phyloP scores from a whole-genome alignment of 352 stramenopile species.

The Phytophthora sojae region DNA sequence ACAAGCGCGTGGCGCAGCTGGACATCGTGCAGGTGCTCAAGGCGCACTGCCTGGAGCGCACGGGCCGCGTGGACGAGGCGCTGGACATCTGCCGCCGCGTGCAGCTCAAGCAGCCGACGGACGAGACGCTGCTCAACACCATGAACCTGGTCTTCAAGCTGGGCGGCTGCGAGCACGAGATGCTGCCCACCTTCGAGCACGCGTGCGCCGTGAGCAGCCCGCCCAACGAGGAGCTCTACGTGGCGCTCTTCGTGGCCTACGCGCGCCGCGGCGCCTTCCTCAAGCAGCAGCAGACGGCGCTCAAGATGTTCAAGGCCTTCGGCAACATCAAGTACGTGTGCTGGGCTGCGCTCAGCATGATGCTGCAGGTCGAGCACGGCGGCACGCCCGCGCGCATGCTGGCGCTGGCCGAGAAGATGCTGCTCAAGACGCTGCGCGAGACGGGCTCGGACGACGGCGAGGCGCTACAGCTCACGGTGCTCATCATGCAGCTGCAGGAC shows the following conservation, averaged over 20 bases:
- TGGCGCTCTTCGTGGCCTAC: conserved; percentile 79
- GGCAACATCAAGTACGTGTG: conserved; percentile 79
- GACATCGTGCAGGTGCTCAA: conserved; percentile 89
- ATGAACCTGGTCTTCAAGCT: conserved; percentile 89
- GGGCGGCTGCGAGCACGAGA: conserved; percentile 74
- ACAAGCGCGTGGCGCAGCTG: conserved; percentile 82
- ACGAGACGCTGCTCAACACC: conserved; percentile 87
- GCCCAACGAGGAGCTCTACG: conserved; percentile 76
- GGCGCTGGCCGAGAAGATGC: conserved; percentile 80
- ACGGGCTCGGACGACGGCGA: conserved; percentile 68
- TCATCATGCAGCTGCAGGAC: conserved; percentile 79
- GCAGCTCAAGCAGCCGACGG: conserved; percentile 70
- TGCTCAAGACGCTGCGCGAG: conserved; percentile 78
- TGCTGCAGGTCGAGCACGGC: conserved; percentile 81
- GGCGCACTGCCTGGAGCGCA: conserved; percentile 86
- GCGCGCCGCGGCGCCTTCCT: conserved; percentile 69
- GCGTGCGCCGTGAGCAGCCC: conserved; percentile 56
- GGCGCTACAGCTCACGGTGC: conserved; percentile 70
- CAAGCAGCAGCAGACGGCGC: conserved; percentile 88
- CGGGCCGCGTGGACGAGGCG: conserved; percentile 68
- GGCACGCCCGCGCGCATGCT: conserved; percentile 77
- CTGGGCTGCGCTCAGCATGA: conserved; percentile 85
- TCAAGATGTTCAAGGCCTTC: conserved; percentile 90
- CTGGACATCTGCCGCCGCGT: conserved; percentile 74
- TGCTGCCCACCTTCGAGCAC: conserved; percentile 81